Percentiles rank a stretch among this genome's conserved stretches.
Evolutionary conservation across 441 rosid species (phyloP).

Genomic region (Erysimum pusillum): DNA sequence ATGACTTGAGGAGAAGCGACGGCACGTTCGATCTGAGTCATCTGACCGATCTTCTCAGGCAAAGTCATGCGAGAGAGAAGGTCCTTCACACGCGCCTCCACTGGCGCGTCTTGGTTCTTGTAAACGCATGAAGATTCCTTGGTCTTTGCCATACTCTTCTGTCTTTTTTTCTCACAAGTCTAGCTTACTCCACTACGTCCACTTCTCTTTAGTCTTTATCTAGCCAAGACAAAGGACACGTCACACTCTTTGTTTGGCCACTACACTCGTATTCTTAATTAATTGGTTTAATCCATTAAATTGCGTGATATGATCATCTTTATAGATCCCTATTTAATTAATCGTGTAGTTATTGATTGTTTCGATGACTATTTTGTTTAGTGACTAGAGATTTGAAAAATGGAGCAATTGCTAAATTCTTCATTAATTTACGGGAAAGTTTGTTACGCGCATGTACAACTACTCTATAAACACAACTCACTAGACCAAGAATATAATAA

Average conservation of each 20-base stretch:
- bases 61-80: slow-evolving; percentile 47
- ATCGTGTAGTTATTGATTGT: too few relatives aligned
- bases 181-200: not conserved
- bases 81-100: slow-evolving; percentile 44
- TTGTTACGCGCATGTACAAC: too few relatives aligned
- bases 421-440: too few relatives aligned
- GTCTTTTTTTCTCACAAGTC: not conserved
- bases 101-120: slow-evolving; percentile 36
- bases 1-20: slow-evolving; percentile 36
- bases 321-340: too few relatives aligned
- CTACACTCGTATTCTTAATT: too few relatives aligned
- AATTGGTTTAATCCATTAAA: too few relatives aligned
- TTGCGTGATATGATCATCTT: too few relatives aligned
- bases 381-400: too few relatives aligned
- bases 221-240: not conserved
- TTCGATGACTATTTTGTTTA: too few relatives aligned
- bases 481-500: too few relatives aligned
- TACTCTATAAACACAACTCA: too few relatives aligned
- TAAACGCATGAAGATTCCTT: slow-evolving; percentile 29
- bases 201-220: slow-evolving; percentile 20
- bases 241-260: not conserved
- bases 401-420: too few relatives aligned
- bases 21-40: slow-evolving; percentile 43
- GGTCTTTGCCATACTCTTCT: slow-evolving; percentile 14
- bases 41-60: slow-evolving; percentile 40